Evolutionary conservation across 768 basidiomycete species (phyloP), one percentile per base, ranked within the genome.

Genomic region (Sistotremastrum suecicum): DNA sequence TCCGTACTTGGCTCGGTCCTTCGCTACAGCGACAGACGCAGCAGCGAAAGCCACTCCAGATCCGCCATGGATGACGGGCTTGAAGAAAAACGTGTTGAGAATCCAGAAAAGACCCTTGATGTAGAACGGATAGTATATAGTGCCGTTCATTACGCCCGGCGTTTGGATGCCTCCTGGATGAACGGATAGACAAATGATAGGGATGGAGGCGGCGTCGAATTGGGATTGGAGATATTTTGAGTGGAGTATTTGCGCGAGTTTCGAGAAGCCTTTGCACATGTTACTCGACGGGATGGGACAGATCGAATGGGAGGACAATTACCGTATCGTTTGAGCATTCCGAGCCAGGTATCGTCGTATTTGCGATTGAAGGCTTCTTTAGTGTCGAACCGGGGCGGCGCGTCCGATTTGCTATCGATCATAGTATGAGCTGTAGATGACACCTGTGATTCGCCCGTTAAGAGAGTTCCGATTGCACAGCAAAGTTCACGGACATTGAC

Each of bases 161-260:
- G 71, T 68, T 30, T 54, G 47, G 3, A 71, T 63, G 1, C 50
- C 45, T 2, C 72, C 72, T 0, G 72, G 72, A 50, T 71, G 65
- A 1, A 72, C 41, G 0, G 66, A 50, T 11, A 72, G 57, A 29
- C 55, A 61, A 3, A 52, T 71, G 60, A 71, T 67, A 60, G 50
- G 60, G 0, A 62, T 53, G 8, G 56, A 58, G 34, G 58, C 54
- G 0, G 55, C 57, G 30, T 49, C 63, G 31, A 60, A 43, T 8
- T 53, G 53, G 5, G 43, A 35, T 39, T 60, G 59, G 7, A 61
- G 51, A 37, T 58, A 56, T 7, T 49, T 44, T 32, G 50, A 47
- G 39, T 50, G 56, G 4, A 59, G 48, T 11, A 57, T 44, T 12
- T 52, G 47, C 35, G 56, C 49, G 29, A 60, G 49, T 38, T 57